Conservation (phyloP, 345 rosid species). For the Isatis tinctoria region DNA sequence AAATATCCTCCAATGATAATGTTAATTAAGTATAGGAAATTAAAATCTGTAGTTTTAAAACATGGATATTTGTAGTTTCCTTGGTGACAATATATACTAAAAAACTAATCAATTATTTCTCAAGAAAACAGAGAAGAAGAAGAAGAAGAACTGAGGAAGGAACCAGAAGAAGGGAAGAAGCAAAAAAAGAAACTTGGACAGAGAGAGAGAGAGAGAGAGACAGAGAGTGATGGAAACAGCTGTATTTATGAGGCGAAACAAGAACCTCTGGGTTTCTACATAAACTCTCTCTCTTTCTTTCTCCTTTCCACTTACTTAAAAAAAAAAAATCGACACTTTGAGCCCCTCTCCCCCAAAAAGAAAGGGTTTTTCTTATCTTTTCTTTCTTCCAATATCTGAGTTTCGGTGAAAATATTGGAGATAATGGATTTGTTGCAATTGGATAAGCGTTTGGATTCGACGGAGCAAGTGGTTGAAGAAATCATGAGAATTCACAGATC, state of each 20-base stretch:
- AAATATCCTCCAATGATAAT: not conserved
- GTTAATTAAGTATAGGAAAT: not conserved
- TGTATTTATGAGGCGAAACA: conserved; percentile 22
- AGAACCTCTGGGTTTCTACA: conserved; percentile 28
- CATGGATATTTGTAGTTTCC: not conserved
- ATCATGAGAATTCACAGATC: conserved; percentile 90
- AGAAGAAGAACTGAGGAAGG: conserved; percentile 7
- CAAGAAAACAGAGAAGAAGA: not conserved
- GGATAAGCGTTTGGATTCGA: conserved; percentile 49
- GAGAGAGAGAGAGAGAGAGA: not conserved
- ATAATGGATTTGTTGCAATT: conserved; percentile 33
- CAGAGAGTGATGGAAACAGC: conserved; percentile 36
- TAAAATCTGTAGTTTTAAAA: not conserved
- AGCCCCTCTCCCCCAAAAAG: not conserved
- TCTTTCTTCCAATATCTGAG: not conserved
- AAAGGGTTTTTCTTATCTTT: not conserved
- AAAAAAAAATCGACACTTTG: not conserved
- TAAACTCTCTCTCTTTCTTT: conserved; percentile 18
- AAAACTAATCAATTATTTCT: not conserved
- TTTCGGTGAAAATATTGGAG: not conserved
- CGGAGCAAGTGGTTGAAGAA: conserved; percentile 76
- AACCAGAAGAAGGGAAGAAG: conserved; percentile 18
- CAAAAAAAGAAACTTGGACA: not conserved
- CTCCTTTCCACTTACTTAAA: not conserved
- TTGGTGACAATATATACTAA: not conserved